phyloP scores from a whole-genome alignment of 2,329 filamentous ascomycete species.

The Nothophoma quercina region DNA sequence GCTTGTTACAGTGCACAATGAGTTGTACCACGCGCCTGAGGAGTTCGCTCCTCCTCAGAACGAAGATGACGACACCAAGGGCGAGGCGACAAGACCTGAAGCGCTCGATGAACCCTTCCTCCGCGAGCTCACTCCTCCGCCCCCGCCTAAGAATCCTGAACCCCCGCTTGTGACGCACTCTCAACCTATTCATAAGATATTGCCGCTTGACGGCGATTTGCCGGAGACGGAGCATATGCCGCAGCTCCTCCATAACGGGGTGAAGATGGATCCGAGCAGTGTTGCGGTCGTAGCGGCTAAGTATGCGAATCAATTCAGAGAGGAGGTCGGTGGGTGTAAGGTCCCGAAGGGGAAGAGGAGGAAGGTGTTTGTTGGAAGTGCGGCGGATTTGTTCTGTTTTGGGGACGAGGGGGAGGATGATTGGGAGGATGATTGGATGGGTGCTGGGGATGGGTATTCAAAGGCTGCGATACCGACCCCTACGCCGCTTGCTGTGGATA shows the following conservation, averaged over 20 bases:
- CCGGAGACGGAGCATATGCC: conserved; percentile 62
- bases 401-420: conserved; percentile 46
- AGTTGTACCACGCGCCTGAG: conserved; percentile 76
- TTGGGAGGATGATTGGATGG: conserved; percentile 37
- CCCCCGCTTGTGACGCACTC: conserved; percentile 60
- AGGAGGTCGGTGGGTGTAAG: conserved; percentile 72
- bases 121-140: conserved; percentile 47
- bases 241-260: conserved; percentile 71
- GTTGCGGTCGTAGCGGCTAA: conserved; percentile 57
- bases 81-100: conserved; percentile 15
- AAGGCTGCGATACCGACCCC: too few relatives aligned
- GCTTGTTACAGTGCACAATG: conserved; percentile 78
- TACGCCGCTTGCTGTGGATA: too few relatives aligned
- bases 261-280: conserved; percentile 50
- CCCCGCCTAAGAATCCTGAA: conserved; percentile 31
- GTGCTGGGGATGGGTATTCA: conserved; percentile 1
- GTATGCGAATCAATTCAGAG: conserved; percentile 68
- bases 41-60: conserved; percentile 60
- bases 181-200: conserved; percentile 53
- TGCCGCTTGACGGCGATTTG: conserved; percentile 59
- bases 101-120: conserved; percentile 47
- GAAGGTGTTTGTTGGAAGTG: conserved; percentile 48
- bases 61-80: conserved; percentile 3
- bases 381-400: conserved; percentile 72
- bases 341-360: conserved; percentile 46